Conservation (phyloP, 768 basidiomycete genomes). For the Saitozyma sp. region DNA sequence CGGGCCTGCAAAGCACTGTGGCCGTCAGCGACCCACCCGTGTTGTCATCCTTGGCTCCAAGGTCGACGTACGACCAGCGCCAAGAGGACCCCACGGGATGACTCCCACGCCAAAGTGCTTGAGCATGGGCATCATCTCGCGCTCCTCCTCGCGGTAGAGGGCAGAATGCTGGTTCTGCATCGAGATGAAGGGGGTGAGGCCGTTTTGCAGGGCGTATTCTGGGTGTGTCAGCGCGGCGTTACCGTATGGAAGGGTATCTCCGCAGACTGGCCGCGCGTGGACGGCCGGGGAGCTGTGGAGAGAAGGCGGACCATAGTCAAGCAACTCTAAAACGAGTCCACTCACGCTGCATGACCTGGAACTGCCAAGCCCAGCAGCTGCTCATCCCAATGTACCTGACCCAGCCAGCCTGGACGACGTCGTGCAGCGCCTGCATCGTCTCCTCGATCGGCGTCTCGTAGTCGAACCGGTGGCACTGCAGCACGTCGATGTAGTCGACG, state of each 20-base stretch:
- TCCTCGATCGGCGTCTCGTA: conserved; percentile 63
- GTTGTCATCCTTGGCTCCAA: no score
- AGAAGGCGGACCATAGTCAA: no score
- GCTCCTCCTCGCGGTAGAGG: conserved; percentile 63
- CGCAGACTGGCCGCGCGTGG: background rate
- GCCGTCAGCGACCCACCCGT: background rate
- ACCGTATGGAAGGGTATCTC: no score
- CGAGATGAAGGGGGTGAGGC: conserved; percentile 65
- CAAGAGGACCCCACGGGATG: conserved; percentile 62
- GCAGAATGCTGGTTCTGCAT: conserved; percentile 70
- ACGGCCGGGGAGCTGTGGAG: no score
- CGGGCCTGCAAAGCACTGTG: conserved; percentile 52
- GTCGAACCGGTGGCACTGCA: conserved; percentile 67
- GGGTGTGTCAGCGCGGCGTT: background rate
- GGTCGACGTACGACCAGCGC: conserved; percentile 49
- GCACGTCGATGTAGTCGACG: conserved; percentile 73
- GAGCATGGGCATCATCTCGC: conserved; percentile 51
- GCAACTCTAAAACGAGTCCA: no score
- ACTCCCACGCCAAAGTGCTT: conserved; percentile 59
- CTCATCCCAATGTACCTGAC: conserved; percentile 56
- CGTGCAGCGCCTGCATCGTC: conserved; percentile 57
- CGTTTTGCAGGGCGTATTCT: conserved; percentile 66
- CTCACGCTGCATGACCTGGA: conserved; percentile 48
- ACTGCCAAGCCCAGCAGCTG: conserved; percentile 54
- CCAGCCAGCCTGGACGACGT: conserved; percentile 54